These are phyloP conservation scores for Truncatella angustata DNA, from an alignment of 2,329 filamentous ascomycete genomes.

Conservation along the genomic window DNA sequence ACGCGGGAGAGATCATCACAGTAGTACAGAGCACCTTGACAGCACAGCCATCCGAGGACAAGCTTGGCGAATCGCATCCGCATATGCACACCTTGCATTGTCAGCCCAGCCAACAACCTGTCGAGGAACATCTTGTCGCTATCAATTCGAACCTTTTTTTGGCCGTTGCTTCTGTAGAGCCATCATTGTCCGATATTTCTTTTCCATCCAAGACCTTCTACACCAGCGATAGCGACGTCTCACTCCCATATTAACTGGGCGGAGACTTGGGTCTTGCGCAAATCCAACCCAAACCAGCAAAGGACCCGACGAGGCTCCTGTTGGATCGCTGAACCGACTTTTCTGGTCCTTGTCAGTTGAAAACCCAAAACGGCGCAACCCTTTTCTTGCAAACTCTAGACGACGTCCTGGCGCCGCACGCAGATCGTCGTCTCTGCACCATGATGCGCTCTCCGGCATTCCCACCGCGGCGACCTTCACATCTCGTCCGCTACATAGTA, in stretches of 20 bases:
- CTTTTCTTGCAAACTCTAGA: not conserved
- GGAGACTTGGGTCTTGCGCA: too few species aligned
- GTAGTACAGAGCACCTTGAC: too few species aligned
- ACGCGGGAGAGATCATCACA: too few species aligned
- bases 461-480: constrained; percentile 40
- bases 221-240: too few species aligned
- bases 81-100: not conserved
- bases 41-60: not conserved
- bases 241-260: too few species aligned
- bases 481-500: constrained; percentile 40
- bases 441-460: constrained; percentile 39
- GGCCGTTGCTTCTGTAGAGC: too few species aligned
- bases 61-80: too few species aligned
- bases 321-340: too few species aligned
- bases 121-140: not conserved
- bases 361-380: not conserved
- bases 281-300: too few species aligned
- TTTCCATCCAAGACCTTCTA: too few species aligned
- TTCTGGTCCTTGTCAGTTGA: not conserved
- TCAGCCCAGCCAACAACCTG: not conserved
- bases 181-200: too few species aligned
- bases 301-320: too few species aligned
- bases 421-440: constrained; percentile 19
- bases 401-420: constrained; percentile 20
- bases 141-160: not conserved